Evolutionary conservation across 23 red algal species (phyloP).

Genomic region (Gracilaria domingensis): DNA sequence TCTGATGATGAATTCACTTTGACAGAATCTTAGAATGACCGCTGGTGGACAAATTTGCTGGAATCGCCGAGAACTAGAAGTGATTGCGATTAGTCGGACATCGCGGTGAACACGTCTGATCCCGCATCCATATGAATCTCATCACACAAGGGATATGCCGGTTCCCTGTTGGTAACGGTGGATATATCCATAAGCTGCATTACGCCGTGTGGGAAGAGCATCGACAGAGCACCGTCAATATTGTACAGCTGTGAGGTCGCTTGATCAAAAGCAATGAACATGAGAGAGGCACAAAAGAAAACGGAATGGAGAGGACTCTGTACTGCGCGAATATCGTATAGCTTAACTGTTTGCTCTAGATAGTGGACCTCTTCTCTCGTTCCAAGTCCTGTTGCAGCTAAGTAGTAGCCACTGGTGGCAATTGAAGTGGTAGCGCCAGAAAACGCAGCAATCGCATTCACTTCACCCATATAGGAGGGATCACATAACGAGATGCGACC

Average conservation of each 20-base stretch:
- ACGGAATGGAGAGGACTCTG: conserved; percentile 54
- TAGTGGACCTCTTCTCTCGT: conserved; percentile 65
- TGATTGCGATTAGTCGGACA: conserved; percentile 43
- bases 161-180: conserved; percentile 18
- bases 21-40: conserved; percentile 51
- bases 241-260: conserved; percentile 31
- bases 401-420: conserved; percentile 51
- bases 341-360: conserved; percentile 60
- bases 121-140: conserved; percentile 71
- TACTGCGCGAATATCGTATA: conserved; percentile 67
- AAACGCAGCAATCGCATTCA: conserved; percentile 75
- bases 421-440: conserved; percentile 56
- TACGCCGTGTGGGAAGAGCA: conserved; percentile 42
- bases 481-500: conserved; percentile 78
- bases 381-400: conserved; percentile 68
- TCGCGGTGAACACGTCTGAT: conserved; percentile 56
- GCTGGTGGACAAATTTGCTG: conserved; percentile 77
- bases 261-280: conserved; percentile 55
- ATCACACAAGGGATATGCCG: conserved; percentile 52
- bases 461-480: conserved; percentile 68
- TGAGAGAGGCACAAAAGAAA: conserved; percentile 40
- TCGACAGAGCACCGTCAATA: conserved; percentile 58
- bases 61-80: conserved; percentile 65
- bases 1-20: conserved; percentile 63
- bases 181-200: conserved; percentile 73